Evolutionary conservation across 2,329 filamentous ascomycete species (phyloP), one percentile per base, ranked within the genome.

Genomic region (Cladorrhinum sp.): DNA sequence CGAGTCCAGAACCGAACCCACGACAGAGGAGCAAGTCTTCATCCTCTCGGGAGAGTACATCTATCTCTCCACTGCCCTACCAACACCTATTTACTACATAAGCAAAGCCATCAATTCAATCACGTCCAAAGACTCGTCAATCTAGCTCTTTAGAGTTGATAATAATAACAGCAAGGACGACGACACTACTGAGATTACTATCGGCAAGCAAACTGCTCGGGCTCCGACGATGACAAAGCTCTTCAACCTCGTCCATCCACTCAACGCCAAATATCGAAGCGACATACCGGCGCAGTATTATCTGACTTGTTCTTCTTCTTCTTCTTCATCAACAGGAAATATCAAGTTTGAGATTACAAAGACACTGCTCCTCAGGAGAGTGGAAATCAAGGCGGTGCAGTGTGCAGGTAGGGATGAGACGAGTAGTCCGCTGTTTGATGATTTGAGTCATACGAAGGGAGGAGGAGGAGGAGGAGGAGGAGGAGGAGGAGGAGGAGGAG

Each of bases 181-280:
- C 16, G 29, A 32, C 20, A 24, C n/a, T n/a, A n/a, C n/a, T n/a
- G n/a, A n/a, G n/a, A n/a, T n/a, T n/a, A n/a, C n/a, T n/a, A n/a
- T n/a, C n/a, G n/a, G n/a, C n/a, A n/a, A n/a, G n/a, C n/a, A n/a
- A n/a, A n/a, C n/a, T n/a, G n/a, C n/a, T n/a, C n/a, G n/a, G n/a
- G n/a, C n/a, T n/a, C 24, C 48, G 7, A 51, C 23, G 10, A 16
- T 29, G 12, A 25, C 23, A 27, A 27, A 20, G n/a, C 10, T 52
- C 24, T 52, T 32, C 25, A 52, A 52, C 50, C 50, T 52, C 50
- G 50, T 52, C 24, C 50, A 52, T 20, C 50, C 50, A 13, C 2
- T 36, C 24, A 52, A 52, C 24, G 50, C 50, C 18, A 13, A 32
- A 10, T 52, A 52, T 24, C 50, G 50, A 22, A 29, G 16, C 6